Conservation (phyloP, 768 basidiomycete species). For the Xerocomellus intermedius region DNA sequence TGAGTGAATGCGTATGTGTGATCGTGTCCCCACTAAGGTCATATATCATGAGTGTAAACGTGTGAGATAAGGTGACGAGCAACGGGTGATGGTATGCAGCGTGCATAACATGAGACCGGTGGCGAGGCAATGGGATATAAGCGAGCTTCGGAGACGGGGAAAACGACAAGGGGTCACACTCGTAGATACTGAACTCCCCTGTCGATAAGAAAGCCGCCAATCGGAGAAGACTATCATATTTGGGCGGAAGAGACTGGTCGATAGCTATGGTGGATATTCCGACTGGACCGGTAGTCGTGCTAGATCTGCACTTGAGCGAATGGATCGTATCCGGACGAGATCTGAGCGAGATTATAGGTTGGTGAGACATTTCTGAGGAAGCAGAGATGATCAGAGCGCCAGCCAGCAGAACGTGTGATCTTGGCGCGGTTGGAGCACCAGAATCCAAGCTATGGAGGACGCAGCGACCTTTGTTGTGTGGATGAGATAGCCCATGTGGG, state of each 20-base stretch:
- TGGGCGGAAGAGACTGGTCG: constrained; percentile 65
- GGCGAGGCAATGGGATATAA: constrained; percentile 45
- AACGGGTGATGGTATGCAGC: constrained; percentile 79
- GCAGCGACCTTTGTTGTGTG: constrained; percentile 58
- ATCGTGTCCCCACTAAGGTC: constrained; percentile 56
- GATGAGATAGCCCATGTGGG: constrained; percentile 18
- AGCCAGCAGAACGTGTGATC: constrained; percentile 52
- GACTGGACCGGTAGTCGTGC: constrained; percentile 26
- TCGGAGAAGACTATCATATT: constrained; percentile 35
- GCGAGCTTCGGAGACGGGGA: constrained; percentile 43
- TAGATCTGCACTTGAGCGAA: constrained; percentile 45
- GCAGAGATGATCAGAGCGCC: constrained; percentile 61
- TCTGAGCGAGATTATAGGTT: constrained; percentile 23
- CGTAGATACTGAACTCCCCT: constrained; percentile 64
- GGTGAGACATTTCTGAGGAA: constrained; percentile 37
- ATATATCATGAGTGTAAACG: constrained; percentile 71
- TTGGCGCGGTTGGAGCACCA: neutral
- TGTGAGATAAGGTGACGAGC: constrained; percentile 65
- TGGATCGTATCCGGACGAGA: constrained; percentile 30
- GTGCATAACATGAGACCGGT: constrained; percentile 52
- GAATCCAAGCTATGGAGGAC: constrained; percentile 38
- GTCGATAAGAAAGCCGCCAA: constrained; percentile 64
- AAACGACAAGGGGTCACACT: constrained; percentile 45
- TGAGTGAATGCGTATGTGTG: constrained; percentile 62
- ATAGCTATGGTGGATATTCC: constrained; percentile 66